Percentiles rank a stretch among this genome's conserved stretches.
Conservation (phyloP, 2,329 filamentous ascomycete genomes). For the Ophiosphaerella narmari region DNA sequence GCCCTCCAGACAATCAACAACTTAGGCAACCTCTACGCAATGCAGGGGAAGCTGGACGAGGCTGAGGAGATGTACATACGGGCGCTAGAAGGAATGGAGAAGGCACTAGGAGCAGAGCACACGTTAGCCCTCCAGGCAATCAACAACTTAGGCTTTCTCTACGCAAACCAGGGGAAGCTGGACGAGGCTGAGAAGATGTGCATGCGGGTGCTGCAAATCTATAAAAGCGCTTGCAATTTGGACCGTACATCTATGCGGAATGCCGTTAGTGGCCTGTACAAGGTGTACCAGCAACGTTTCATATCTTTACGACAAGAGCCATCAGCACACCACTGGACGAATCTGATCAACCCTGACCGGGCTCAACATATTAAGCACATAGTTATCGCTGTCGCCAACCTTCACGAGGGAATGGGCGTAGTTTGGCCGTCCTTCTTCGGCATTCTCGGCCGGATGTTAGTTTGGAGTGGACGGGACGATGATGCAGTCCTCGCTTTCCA, state of each 20-base stretch:
- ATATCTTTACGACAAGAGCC: no score
- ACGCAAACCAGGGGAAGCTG: no score
- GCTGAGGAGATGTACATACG: no score
- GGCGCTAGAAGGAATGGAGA: no score
- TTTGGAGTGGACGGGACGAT: not conserved
- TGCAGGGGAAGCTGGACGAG: no score
- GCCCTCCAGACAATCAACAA: no score
- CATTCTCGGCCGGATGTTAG: not conserved
- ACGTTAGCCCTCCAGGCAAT: not conserved
- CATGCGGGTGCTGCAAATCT: not conserved
- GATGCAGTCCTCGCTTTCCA: not conserved
- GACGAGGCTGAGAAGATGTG: no score
- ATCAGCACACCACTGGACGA: not conserved
- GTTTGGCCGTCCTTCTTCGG: constrained; percentile 10
- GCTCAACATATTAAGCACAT: constrained; percentile 6
- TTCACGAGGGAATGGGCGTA: constrained; percentile 11
- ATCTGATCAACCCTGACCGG: constrained; percentile 6
- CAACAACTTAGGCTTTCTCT: no score
- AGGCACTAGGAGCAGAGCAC: constrained; percentile 3
- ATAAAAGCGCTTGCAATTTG: constrained; percentile 1
- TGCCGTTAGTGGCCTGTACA: constrained; percentile 7
- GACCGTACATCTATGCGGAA: constrained; percentile 11
- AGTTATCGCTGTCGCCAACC: constrained; percentile 1
- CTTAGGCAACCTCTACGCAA: no score
- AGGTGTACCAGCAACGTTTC: constrained; percentile 3